A percentile compares a stretch with the other conserved stretches of the same genome.
Conservation (phyloP, 106 monocot genomes). For the Dioscorea dumetorum region DNA sequence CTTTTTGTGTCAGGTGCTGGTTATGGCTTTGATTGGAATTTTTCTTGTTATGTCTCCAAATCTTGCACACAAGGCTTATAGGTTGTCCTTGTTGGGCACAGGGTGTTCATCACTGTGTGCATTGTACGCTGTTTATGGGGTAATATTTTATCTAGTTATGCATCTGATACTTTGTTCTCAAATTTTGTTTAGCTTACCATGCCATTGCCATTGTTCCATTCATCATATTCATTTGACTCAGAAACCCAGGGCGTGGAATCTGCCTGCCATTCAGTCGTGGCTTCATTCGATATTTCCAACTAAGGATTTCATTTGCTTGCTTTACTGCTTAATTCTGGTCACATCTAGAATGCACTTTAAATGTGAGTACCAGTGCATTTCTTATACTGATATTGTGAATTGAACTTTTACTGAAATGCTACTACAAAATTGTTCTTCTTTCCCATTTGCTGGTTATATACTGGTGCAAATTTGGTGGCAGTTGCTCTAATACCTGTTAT, state of each 20-base stretch:
- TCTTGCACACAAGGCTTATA: conserved; percentile 50
- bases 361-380: conserved; percentile 31
- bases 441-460: not conserved
- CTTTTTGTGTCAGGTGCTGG: conserved; percentile 31
- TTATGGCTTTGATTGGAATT: conserved; percentile 47
- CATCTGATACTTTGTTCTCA: not conserved
- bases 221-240: conserved; percentile 7
- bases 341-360: conserved; percentile 62
- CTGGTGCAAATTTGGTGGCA: conserved; percentile 18
- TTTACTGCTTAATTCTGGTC: conserved; percentile 63
- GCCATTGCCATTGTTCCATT: not conserved
- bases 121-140: conserved; percentile 59
- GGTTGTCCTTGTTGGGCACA: conserved; percentile 64
- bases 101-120: conserved; percentile 56
- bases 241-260: conserved; percentile 84
- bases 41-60: conserved; percentile 50
- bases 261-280: conserved; percentile 51
- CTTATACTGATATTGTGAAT: too few relatives aligned
- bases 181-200: not conserved
- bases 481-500: conserved; percentile 82
- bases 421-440: not conserved
- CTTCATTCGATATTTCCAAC: conserved; percentile 58
- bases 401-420: too few relatives aligned
- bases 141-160: conserved; percentile 11
- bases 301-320: conserved; percentile 69